phyloP scores from a whole-genome alignment of 2,329 filamentous ascomycete species.

The Diaporthe citri region DNA sequence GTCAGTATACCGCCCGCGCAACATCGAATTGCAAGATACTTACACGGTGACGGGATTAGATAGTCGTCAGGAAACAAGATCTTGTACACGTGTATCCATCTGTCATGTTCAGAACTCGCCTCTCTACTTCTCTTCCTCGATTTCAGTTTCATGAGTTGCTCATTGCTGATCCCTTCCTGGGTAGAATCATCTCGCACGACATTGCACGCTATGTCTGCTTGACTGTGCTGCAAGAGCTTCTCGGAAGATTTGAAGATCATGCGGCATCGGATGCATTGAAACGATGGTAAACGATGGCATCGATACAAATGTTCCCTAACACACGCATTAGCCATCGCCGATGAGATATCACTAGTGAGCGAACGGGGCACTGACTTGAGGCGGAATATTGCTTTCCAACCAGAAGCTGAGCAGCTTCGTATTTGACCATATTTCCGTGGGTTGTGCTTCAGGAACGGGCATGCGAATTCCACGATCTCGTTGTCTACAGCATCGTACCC shows the following conservation, averaged over 20 bases:
- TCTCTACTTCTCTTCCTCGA: background rate
- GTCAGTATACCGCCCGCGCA: too few species aligned
- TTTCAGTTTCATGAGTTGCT: background rate
- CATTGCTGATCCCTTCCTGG: background rate
- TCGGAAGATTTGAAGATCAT: background rate
- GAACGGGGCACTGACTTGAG: background rate
- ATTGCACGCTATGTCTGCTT: background rate
- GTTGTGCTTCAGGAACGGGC: constrained; percentile 4
- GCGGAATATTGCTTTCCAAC: background rate
- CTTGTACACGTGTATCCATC: background rate
- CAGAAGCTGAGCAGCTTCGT: background rate
- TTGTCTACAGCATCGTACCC: background rate
- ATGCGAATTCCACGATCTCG: background rate
- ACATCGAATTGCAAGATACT: background rate
- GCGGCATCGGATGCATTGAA: background rate
- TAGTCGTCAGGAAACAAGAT: constrained; percentile 9
- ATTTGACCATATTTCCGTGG: background rate
- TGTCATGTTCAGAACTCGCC: background rate
- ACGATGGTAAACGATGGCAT: background rate
- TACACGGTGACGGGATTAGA: background rate
- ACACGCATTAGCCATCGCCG: background rate
- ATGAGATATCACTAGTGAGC: too few species aligned
- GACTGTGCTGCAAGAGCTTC: background rate
- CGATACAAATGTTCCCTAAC: background rate
- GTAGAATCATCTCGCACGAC: background rate